Conservation (phyloP, 148 eudicot genomes). For the Bassia scoparia region DNA sequence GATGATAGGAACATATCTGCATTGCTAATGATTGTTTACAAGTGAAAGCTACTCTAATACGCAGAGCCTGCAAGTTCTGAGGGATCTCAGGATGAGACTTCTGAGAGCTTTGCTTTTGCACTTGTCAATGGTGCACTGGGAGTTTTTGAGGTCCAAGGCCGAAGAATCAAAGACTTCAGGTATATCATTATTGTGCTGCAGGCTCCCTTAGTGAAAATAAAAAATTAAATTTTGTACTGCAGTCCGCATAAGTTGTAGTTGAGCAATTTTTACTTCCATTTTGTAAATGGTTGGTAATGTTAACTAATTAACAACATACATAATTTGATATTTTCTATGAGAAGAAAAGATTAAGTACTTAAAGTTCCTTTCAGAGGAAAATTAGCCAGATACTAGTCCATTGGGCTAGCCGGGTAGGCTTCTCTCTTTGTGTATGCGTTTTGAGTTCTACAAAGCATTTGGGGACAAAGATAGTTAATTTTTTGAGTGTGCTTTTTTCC, state of each 20-base stretch:
- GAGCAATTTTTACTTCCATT: background rate
- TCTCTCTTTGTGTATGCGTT: background rate
- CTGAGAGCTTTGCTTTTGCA: constrained; percentile 97
- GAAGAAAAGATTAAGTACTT: background rate
- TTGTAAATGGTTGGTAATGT: background rate
- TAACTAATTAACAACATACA: background rate
- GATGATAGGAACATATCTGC: constrained; percentile 3
- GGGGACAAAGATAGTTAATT: background rate
- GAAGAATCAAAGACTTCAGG: constrained; percentile 96
- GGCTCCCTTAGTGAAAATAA: too few species aligned
- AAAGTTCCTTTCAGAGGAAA: background rate
- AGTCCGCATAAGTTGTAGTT: background rate
- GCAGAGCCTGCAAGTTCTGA: constrained; percentile 64
- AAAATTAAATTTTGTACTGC: constrained; percentile 5
- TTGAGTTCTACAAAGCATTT: background rate
- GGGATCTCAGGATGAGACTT: constrained; percentile 78
- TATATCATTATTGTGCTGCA: too few species aligned
- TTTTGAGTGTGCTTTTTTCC: background rate
- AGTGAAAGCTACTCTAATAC: constrained; percentile 22
- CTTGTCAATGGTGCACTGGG: constrained; percentile 97
- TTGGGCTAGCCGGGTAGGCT: background rate
- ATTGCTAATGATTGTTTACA: constrained; percentile 13
- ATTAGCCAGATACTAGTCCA: background rate
- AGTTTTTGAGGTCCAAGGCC: constrained; percentile 97
- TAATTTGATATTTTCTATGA: background rate